These are phyloP conservation scores for Aeminium ludgeri DNA, from an alignment of 495 filamentous ascomycete species.

Conservation along the genomic window DNA sequence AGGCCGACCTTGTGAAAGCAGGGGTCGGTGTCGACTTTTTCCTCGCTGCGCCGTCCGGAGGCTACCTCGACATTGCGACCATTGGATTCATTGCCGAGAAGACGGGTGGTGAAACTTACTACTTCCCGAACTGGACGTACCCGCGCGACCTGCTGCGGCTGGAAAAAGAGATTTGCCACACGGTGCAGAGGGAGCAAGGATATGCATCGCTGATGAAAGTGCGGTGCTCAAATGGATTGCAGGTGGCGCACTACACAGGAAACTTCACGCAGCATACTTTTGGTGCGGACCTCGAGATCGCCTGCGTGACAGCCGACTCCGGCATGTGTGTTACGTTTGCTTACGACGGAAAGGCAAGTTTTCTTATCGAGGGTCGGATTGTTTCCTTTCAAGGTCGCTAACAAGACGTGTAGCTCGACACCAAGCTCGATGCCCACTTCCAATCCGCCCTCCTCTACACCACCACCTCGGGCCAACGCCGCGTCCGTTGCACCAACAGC, in stretches of 20 bases:
- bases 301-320: constrained; percentile 83
- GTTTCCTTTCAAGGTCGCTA: constrained; percentile 6
- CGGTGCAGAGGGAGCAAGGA: constrained; percentile 79
- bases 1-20: constrained; percentile 71
- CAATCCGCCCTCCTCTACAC: constrained; percentile 91
- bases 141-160: constrained; percentile 72
- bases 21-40: constrained; percentile 90
- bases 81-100: constrained; percentile 64
- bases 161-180: constrained; percentile 70
- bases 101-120: constrained; percentile 84
- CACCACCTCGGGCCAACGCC: constrained; percentile 70
- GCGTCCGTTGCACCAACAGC: constrained; percentile 83
- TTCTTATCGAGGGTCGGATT: constrained; percentile 7
- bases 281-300: constrained; percentile 89
- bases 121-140: constrained; percentile 88
- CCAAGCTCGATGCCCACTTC: constrained; percentile 94
- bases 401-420: constrained; percentile 41
- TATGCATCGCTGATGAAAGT: constrained; percentile 98
- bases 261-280: constrained; percentile 94
- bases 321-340: constrained; percentile 81
- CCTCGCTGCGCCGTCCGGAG: constrained; percentile 71
- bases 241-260: constrained; percentile 83
- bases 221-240: constrained; percentile 87
- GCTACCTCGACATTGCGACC: constrained; percentile 87
- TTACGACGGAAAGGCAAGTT: constrained; percentile 66